A percentile compares a stretch with the other conserved stretches of the same genome.
phyloP scores from a whole-genome alignment of 495 filamentous ascomycete species.

The Penicillium mononematosum region DNA sequence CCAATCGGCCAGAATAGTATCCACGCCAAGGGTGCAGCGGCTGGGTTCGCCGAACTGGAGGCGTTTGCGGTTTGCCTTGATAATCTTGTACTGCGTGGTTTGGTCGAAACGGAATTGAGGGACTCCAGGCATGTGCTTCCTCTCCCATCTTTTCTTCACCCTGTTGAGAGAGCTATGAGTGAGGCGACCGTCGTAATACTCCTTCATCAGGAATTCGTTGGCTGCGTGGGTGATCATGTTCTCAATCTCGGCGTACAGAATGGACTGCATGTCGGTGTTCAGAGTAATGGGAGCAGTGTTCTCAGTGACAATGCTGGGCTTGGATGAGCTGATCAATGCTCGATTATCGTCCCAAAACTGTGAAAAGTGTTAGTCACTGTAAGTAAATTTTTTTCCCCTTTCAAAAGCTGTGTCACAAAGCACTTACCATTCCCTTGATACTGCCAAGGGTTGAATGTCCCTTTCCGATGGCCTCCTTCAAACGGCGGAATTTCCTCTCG shows the following conservation, averaged over 20 bases:
- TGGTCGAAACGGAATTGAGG: conserved; percentile 59
- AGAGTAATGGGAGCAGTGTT: conserved; percentile 46
- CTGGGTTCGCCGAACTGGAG: conserved; percentile 47
- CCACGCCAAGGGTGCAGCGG: conserved; percentile 30
- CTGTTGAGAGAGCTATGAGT: conserved; percentile 48
- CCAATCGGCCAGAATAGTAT: conserved; percentile 51
- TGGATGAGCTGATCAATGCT: neutral
- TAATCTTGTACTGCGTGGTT: conserved; percentile 52
- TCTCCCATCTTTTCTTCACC: conserved; percentile 44
- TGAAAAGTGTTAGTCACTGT: neutral
- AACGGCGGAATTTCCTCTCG: neutral
- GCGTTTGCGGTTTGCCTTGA: conserved; percentile 48
- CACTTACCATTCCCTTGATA: neutral
- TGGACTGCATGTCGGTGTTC: conserved; percentile 44
- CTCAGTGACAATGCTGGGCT: conserved; percentile 13
- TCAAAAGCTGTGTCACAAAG: neutral
- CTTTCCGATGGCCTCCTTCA: neutral
- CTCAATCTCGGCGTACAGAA: conserved; percentile 55
- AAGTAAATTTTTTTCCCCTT: too few relatives aligned
- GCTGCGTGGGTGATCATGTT: conserved; percentile 52
- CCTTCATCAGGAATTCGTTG: conserved; percentile 49
- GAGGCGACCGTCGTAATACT: conserved; percentile 48
- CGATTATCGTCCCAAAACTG: neutral
- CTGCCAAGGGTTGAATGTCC: neutral
- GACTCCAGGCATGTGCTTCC: conserved; percentile 53